phyloP scores from a whole-genome alignment of 2,329 filamentous ascomycete species.

The Phoma sp. region DNA sequence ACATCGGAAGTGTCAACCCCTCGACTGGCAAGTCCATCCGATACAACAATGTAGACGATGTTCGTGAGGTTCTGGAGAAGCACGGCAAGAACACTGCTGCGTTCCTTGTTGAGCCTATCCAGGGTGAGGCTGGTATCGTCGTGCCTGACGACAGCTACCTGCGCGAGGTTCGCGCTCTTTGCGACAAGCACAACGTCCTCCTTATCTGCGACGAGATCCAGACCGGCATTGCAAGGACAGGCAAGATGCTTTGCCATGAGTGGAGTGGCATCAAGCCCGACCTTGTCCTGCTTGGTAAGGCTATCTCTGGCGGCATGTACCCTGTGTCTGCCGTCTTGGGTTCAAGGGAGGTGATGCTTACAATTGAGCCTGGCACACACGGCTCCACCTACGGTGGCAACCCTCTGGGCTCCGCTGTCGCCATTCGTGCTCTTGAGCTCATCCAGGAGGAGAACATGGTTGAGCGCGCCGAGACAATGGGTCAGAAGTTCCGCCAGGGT shows the following conservation, averaged over 20 bases:
- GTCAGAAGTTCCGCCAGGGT: conserved; percentile 81
- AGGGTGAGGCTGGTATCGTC: conserved; percentile 96
- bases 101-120: conserved; percentile 94
- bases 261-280: conserved; percentile 97
- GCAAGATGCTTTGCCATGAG: conserved; percentile 90
- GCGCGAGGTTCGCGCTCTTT: conserved; percentile 77
- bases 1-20: conserved; percentile 78
- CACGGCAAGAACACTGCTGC: conserved; percentile 87
- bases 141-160: conserved; percentile 93
- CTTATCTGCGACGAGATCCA: conserved; percentile 99
- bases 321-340: conserved; percentile 94
- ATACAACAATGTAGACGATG: conserved; percentile 83
- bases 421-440: conserved; percentile 91
- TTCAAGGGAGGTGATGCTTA: conserved; percentile 90
- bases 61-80: conserved; percentile 77
- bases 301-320: conserved; percentile 98
- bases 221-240: conserved; percentile 94
- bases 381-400: conserved; percentile 99
- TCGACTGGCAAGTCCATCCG: conserved; percentile 77
- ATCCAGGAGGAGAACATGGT: conserved; percentile 91
- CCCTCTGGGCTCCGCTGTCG: conserved; percentile 91
- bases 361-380: conserved; percentile 94
- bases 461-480: conserved; percentile 79
- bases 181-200: conserved; percentile 93
- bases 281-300: conserved; percentile 92